Base-by-base conservation (phyloP, 1,139 yeast species). In the Hyphopichia buzzinii region DNA sequence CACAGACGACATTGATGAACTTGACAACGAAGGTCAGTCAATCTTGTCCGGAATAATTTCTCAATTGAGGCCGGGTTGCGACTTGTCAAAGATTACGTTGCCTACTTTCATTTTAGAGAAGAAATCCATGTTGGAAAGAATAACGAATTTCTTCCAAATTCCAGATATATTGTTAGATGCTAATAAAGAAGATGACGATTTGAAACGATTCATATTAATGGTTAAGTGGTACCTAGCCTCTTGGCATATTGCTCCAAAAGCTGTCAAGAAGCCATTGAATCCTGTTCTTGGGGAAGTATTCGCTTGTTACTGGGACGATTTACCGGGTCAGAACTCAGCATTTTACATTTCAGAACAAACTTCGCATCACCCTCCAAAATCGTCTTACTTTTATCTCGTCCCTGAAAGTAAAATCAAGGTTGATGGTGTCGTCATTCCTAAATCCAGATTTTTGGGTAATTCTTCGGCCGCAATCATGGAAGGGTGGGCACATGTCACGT, bases 231-330 rank as follows among this genome's bases (percentile, higher is more conserved):
- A 90, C 56, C 70, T 92, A 56, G 79, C 96, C 2, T 89, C 95
- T 33, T 92, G 97, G 97, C 97, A 92, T 55, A 90, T 92, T 55
- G 94, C 97, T 1, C 98, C 98, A 17, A 92, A 90, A 56, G 98
- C 97, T 1, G 98, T 92, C 10, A 92, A 94, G 59, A 92, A 92
- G 61, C 98, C 98, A 0, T 70, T 92, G 50, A 92, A 92, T 52
- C 98, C 98, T 1, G 89, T 94, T 5, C 61, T 92, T 22, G 97
- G 97, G 21, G 98, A 92, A 57, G 74, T 83, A 47, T 92, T 88
- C 57, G 74, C 86, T 13, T 84, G 96, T 53, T 90, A 85, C 56
- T 92, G 98, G 98, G 94, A 88, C 49, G 64, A 87, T 36, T 79
- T 92, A 10, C 80, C 85, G 38, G 74, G 70, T 17, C 77, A 71